Percentiles rank a stretch among this genome's conserved stretches.
Conservation (phyloP, 495 filamentous ascomycete genomes). For the Pseudotulostoma volvatum region DNA sequence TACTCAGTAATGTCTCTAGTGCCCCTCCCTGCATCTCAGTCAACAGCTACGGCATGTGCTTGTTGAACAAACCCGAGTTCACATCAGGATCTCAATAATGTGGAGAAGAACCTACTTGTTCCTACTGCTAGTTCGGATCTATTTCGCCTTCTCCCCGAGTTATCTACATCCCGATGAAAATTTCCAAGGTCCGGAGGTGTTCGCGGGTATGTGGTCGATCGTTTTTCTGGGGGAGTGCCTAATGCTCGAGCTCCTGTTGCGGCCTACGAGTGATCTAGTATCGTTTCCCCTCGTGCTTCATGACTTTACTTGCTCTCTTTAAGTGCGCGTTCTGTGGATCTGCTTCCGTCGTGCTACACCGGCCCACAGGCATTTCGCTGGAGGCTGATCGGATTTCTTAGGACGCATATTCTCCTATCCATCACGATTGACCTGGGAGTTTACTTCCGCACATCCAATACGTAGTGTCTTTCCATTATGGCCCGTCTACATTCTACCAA, state of each 20-base stretch:
- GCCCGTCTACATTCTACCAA: constrained; percentile 80
- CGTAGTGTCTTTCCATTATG: constrained; percentile 94
- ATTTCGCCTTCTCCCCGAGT: constrained; percentile 85
- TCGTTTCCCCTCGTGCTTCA: not conserved
- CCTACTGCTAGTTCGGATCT: constrained; percentile 71
- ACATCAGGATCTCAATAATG: too few species aligned
- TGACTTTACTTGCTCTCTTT: not conserved
- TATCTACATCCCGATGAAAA: constrained; percentile 98
- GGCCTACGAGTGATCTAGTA: too few species aligned
- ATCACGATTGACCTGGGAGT: constrained; percentile 82
- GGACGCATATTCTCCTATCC: constrained; percentile 83
- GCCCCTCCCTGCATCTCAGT: too few species aligned
- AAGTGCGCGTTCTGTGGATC: constrained; percentile 1
- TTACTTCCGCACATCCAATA: constrained; percentile 67
- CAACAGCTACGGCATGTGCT: too few species aligned
- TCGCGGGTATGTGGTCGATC: constrained; percentile 59
- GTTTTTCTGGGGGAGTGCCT: too few species aligned
- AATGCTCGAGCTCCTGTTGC: too few species aligned
- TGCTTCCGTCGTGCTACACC: not conserved
- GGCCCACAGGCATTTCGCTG: too few species aligned
- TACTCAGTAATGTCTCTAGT: too few species aligned
- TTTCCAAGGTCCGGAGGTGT: constrained; percentile 94
- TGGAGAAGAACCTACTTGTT: constrained; percentile 83
- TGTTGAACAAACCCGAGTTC: too few species aligned
- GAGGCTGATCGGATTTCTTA: constrained; percentile 16